A percentile compares a stretch with the other conserved stretches of the same genome.
Evolutionary conservation across 495 filamentous ascomycete species (phyloP).

Genomic region (Lepraria neglecta): DNA sequence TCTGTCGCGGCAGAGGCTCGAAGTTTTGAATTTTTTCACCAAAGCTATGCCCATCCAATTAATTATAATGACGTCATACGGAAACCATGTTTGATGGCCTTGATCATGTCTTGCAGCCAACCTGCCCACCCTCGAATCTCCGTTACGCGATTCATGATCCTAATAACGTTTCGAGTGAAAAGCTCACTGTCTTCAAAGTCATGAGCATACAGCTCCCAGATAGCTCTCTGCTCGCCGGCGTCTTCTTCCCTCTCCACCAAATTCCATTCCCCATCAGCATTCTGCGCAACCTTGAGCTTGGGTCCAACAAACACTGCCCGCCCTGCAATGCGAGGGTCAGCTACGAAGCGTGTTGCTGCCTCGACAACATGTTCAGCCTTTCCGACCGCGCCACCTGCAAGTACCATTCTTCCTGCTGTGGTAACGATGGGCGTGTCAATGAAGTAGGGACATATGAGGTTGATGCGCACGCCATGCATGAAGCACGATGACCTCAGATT

Average conservation of each 20-base stretch:
- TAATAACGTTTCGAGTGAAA: slow-evolving; percentile 43
- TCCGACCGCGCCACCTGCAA: slow-evolving; percentile 50
- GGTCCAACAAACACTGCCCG: slow-evolving; percentile 52
- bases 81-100: slow-evolving; percentile 13
- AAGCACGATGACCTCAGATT: slow-evolving; percentile 45
- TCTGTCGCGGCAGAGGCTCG: neutral
- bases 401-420: slow-evolving; percentile 35
- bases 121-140: slow-evolving; percentile 45
- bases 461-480: slow-evolving; percentile 48
- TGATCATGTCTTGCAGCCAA: slow-evolving; percentile 41
- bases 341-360: slow-evolving; percentile 40
- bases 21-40: neutral
- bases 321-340: slow-evolving; percentile 46
- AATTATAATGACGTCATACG: neutral
- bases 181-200: slow-evolving; percentile 51
- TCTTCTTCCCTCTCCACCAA: slow-evolving; percentile 29
- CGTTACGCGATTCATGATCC: slow-evolving; percentile 43
- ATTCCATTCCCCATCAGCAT: slow-evolving; percentile 34
- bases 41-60: neutral
- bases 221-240: slow-evolving; percentile 34
- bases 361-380: slow-evolving; percentile 52
- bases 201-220: slow-evolving; percentile 54
- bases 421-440: slow-evolving; percentile 56
- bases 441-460: slow-evolving; percentile 59
- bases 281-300: slow-evolving; percentile 38